These are phyloP conservation scores for Platanus orientalis DNA, from an alignment of 164 flowering plant genomes.

Conservation along the genomic window DNA sequence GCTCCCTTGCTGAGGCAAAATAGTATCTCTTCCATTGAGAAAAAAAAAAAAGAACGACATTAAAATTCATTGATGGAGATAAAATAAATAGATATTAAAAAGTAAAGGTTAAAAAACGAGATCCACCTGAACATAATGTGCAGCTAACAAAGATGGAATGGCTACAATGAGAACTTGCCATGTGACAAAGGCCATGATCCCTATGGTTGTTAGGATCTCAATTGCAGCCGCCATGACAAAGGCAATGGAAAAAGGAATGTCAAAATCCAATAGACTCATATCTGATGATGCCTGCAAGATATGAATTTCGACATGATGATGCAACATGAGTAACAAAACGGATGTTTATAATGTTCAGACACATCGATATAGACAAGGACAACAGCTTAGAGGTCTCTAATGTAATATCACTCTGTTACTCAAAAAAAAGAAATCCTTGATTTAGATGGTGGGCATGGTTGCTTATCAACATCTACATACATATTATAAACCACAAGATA, in stretches of 20 bases:
- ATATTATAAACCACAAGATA: too few species aligned
- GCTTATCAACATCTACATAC: too few species aligned
- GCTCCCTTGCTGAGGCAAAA: slow-evolving; percentile 64
- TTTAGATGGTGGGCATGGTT: too few species aligned
- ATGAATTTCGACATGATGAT: not conserved
- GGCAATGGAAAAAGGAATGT: slow-evolving; percentile 53
- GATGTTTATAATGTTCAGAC: not conserved
- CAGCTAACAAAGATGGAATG: slow-evolving; percentile 33
- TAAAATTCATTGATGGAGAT: not conserved
- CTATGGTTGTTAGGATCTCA: slow-evolving; percentile 40
- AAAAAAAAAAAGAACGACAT: not conserved
- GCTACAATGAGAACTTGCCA: slow-evolving; percentile 87
- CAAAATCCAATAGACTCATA: slow-evolving; percentile 63
- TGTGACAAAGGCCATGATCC: slow-evolving; percentile 70
- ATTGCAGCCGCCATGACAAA: slow-evolving; percentile 33
- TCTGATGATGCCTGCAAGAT: slow-evolving; percentile 82
- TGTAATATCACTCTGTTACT: not conserved
- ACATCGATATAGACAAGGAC: not conserved
- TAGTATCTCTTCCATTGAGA: slow-evolving; percentile 47
- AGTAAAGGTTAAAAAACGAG: not conserved
- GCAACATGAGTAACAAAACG: too few species aligned
- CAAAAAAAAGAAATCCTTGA: too few species aligned
- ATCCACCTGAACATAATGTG: slow-evolving; percentile 64
- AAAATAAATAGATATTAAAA: not conserved
- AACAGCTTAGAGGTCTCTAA: too few species aligned